phyloP scores from a whole-genome alignment of 345 rosid species.

The Aquilaria malaccensis region DNA sequence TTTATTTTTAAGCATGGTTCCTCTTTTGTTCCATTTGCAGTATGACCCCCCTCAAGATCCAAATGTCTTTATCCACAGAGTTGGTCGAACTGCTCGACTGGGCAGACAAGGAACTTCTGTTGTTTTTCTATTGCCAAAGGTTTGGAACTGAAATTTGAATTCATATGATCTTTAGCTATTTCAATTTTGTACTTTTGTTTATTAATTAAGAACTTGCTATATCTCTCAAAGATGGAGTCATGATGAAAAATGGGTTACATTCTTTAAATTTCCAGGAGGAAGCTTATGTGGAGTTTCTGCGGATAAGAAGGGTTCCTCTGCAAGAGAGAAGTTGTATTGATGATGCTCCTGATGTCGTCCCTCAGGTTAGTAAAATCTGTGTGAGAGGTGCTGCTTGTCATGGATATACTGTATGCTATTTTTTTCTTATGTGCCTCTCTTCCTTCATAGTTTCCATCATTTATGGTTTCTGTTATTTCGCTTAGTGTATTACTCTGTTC shows the following conservation, averaged over 20 bases:
- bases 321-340: constrained; percentile 46
- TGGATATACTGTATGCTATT: background rate
- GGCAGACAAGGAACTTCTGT: constrained; percentile 78
- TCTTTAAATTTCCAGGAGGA: constrained; percentile 50
- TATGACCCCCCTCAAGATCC: constrained; percentile 97
- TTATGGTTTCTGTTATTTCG: constrained; percentile 1
- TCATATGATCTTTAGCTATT: background rate
- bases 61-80: constrained; percentile 83
- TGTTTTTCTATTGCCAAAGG: constrained; percentile 75
- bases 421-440: background rate
- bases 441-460: background rate
- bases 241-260: background rate
- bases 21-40: constrained; percentile 33
- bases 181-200: background rate
- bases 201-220: background rate
- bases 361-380: constrained; percentile 37
- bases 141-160: constrained; percentile 13
- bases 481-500: constrained; percentile 1
- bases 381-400: background rate
- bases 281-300: constrained; percentile 80
- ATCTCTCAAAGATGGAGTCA: constrained; percentile 1
- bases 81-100: constrained; percentile 87
- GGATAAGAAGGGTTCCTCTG: constrained; percentile 64
- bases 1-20: background rate
- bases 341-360: constrained; percentile 58